Percentiles rank a stretch among this genome's conserved stretches.
phyloP scores from a whole-genome alignment of 2,329 filamentous ascomycete genomes.

The Ambrosiella beaveri region DNA sequence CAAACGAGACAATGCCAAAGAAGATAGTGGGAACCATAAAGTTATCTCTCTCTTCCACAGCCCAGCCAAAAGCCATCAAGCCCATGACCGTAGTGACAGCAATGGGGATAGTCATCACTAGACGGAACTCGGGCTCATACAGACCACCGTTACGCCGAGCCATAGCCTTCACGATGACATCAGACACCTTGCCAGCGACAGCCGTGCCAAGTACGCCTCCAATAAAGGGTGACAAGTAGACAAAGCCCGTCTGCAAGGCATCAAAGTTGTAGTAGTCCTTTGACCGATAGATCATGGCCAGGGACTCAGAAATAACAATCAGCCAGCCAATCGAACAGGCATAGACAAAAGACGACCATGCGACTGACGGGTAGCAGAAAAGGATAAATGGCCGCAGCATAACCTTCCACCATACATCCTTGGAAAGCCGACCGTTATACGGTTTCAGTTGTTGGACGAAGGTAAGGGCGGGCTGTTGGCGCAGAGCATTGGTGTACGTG shows the following conservation, averaged over 20 bases:
- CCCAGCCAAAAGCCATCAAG: conserved; percentile 95
- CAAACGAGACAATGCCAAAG: conserved; percentile 83
- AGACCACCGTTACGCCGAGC: conserved; percentile 73
- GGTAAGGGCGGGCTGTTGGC: conserved; percentile 47
- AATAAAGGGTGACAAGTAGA: conserved; percentile 81
- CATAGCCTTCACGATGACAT: conserved; percentile 70
- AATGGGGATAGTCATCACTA: conserved; percentile 75
- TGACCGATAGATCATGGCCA: conserved; percentile 62
- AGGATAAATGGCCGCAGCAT: conserved; percentile 68
- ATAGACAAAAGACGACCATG: conserved; percentile 79
- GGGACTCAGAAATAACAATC: conserved; percentile 72
- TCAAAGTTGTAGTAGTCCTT: conserved; percentile 60
- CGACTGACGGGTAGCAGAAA: conserved; percentile 69
- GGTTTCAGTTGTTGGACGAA: conserved; percentile 58
- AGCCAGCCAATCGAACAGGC: conserved; percentile 84
- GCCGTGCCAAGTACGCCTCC: conserved; percentile 66
- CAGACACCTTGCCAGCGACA: conserved; percentile 61
- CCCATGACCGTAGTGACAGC: conserved; percentile 63
- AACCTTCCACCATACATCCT: conserved; percentile 65
- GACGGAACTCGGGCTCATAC: conserved; percentile 83
- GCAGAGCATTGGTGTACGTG: conserved; percentile 54
- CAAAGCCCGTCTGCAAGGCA: conserved; percentile 61
- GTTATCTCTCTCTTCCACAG: conserved; percentile 50
- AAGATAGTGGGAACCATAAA: conserved; percentile 92
- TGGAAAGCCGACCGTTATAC: conserved; percentile 60